Conservation (phyloP, 192 early-diverging fungal species). For the Coemansia sp. region DNA sequence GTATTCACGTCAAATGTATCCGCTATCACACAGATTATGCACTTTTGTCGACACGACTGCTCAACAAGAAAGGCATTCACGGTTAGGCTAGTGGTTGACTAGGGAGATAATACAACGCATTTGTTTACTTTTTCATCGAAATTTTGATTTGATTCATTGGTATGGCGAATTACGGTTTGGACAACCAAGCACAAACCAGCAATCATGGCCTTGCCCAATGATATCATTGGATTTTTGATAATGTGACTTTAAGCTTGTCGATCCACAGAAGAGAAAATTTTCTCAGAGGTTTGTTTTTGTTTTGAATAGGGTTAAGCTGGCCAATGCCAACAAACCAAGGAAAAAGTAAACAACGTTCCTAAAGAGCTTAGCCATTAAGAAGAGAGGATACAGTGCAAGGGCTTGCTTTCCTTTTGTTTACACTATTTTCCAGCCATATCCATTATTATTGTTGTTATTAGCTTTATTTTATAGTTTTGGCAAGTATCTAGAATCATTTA, state of each 20-base stretch:
- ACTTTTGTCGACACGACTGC: too few species aligned
- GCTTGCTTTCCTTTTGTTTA: background rate
- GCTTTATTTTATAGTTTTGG: background rate
- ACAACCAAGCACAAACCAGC: too few species aligned
- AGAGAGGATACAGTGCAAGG: background rate
- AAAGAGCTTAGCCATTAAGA: background rate
- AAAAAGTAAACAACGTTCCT: conserved; percentile 5
- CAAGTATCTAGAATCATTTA: background rate
- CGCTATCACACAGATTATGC: too few species aligned
- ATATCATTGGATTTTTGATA: background rate
- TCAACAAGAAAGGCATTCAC: too few species aligned
- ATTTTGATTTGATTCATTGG: too few species aligned
- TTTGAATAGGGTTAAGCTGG: background rate
- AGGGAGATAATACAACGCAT: too few species aligned
- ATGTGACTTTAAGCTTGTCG: background rate
- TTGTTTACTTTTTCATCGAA: too few species aligned
- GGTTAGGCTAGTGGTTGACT: too few species aligned
- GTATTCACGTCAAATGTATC: too few species aligned
- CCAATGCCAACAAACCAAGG: background rate
- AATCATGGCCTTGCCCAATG: background rate
- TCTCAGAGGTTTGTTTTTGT: background rate
- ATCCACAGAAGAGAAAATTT: background rate
- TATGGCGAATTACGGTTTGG: too few species aligned
- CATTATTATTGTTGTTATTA: background rate
- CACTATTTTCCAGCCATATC: background rate